phyloP scores from a whole-genome alignment of 768 basidiomycete species.

The Erythrobasidium yunnanense region DNA sequence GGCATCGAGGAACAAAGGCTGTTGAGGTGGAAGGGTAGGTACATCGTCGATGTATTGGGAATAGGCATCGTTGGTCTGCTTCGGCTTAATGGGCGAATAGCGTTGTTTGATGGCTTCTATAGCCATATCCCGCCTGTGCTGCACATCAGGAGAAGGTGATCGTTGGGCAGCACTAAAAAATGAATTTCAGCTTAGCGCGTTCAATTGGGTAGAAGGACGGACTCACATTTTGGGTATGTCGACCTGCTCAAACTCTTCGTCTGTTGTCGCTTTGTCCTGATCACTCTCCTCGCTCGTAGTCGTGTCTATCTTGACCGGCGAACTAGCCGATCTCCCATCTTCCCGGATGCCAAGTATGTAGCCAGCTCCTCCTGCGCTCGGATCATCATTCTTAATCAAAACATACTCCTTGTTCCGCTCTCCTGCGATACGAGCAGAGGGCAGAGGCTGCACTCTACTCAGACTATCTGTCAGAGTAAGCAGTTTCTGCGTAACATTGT shows the following conservation, averaged over 20 bases:
- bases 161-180: background rate
- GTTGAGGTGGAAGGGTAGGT: slow-evolving; percentile 14
- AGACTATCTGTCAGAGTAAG: slow-evolving; percentile 83
- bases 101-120: slow-evolving; percentile 25
- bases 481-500: slow-evolving; percentile 82
- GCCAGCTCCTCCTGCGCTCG: slow-evolving; percentile 64
- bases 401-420: slow-evolving; percentile 90
- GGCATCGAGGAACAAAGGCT: slow-evolving; percentile 2
- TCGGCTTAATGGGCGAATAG: slow-evolving; percentile 19
- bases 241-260: slow-evolving; percentile 68
- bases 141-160: slow-evolving; percentile 17
- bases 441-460: slow-evolving; percentile 54
- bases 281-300: slow-evolving; percentile 42
- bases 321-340: slow-evolving; percentile 49
- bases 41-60: slow-evolving; percentile 6
- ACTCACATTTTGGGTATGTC: slow-evolving; percentile 23
- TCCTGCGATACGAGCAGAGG: slow-evolving; percentile 83
- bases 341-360: slow-evolving; percentile 91
- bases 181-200: background rate
- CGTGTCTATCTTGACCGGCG: slow-evolving; percentile 38
- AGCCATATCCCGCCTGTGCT: slow-evolving; percentile 7
- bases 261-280: slow-evolving; percentile 43
- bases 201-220: too few species aligned
- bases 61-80: background rate
- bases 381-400: slow-evolving; percentile 82